Evolutionary conservation across 257 asterid species (phyloP).

Genomic region (Pogostemon cablin): DNA sequence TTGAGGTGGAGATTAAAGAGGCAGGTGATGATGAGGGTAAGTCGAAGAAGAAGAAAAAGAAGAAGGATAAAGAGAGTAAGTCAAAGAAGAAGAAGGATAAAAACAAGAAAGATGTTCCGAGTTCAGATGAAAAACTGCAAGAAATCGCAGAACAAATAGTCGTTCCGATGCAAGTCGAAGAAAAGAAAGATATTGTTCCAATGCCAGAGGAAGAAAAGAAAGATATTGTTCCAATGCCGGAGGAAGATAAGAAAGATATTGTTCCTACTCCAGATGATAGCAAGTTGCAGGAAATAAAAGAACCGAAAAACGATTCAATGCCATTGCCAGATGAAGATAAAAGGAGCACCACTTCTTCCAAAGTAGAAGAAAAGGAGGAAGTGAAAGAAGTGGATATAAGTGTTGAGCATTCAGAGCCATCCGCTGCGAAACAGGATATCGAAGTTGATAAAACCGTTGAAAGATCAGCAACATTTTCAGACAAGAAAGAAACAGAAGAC

Average conservation of each 20-base stretch:
- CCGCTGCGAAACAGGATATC: conserved; percentile 17
- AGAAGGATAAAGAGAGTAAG: conserved; percentile 5
- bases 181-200: too few relatives aligned
- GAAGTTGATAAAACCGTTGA: conserved; percentile 25
- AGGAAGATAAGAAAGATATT: not conserved
- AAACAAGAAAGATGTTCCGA: not conserved
- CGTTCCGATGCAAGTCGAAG: not conserved
- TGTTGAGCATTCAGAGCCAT: conserved; percentile 29
- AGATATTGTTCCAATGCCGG: not conserved
- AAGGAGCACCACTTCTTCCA: conserved; percentile 17
- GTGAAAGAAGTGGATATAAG: conserved; percentile 32
- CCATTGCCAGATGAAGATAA: not conserved
- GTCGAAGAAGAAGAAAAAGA: conserved; percentile 21
- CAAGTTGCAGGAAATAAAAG: conserved; percentile 1
- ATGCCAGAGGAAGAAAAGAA: not conserved
- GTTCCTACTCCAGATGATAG: not conserved
- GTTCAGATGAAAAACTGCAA: conserved; percentile 5
- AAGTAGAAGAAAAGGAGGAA: conserved; percentile 33
- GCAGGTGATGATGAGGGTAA: conserved; percentile 7
- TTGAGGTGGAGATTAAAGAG: conserved; percentile 17
- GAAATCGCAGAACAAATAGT: conserved; percentile 7
- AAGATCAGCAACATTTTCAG: conserved; percentile 38
- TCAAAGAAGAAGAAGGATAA: not conserved
- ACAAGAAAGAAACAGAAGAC: conserved; percentile 30
- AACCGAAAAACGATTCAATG: not conserved